phyloP scores from a whole-genome alignment of 352 stramenopile species.

The Albugo candida region DNA sequence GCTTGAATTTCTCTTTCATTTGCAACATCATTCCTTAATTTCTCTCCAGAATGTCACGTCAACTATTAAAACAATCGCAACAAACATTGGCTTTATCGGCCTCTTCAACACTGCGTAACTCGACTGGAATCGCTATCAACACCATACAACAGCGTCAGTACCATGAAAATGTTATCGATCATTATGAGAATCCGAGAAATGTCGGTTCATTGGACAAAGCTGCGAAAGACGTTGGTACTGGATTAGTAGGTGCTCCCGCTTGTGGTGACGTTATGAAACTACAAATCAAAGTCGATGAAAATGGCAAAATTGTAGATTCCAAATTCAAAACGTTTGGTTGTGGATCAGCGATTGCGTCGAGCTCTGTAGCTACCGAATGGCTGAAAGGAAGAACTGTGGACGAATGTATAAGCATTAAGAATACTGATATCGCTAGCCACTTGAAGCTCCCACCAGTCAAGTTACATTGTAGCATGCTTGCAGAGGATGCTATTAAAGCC shows the following conservation, averaged over 20 bases:
- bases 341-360: constrained; percentile 93
- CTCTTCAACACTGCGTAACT: too few species aligned
- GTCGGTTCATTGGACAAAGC: constrained; percentile 96
- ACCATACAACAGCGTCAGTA: constrained; percentile 63
- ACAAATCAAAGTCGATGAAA: constrained; percentile 90
- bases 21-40: too few species aligned
- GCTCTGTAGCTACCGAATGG: constrained; percentile 96
- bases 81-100: too few species aligned
- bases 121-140: not conserved
- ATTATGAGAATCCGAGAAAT: constrained; percentile 99
- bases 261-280: constrained; percentile 99
- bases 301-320: constrained; percentile 91
- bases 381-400: constrained; percentile 97
- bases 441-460: constrained; percentile 99
- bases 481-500: constrained; percentile 99
- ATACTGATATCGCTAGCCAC: constrained; percentile 98
- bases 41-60: not conserved
- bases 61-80: not conserved
- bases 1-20: too few species aligned
- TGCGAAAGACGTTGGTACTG: constrained; percentile 90
- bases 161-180: constrained; percentile 98
- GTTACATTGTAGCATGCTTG: constrained; percentile 96
- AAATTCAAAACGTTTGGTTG: constrained; percentile 99
- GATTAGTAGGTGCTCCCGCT: constrained; percentile 94
- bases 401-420: constrained; percentile 87